phyloP scores from a whole-genome alignment of 106 monocot genomes.

The Platanthera zijinensis region DNA sequence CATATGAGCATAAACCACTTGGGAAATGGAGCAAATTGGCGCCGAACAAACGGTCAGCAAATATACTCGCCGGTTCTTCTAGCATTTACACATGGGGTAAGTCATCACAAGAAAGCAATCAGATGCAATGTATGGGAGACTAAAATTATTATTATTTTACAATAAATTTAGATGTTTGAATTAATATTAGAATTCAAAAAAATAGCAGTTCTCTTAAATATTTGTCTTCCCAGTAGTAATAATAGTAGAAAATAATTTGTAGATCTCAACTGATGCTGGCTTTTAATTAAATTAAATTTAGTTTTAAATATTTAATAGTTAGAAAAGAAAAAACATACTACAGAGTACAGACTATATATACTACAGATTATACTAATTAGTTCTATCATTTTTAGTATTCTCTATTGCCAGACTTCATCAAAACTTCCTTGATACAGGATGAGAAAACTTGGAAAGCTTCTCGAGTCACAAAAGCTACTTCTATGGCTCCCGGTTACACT shows the following conservation, averaged over 20 bases:
- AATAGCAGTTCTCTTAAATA: too few species aligned
- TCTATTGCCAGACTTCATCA: background rate
- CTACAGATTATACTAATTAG: background rate
- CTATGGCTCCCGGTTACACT: conserved; percentile 46
- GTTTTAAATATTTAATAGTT: too few species aligned
- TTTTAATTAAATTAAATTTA: too few species aligned
- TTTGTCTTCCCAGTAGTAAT: too few species aligned
- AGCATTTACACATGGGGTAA: conserved; percentile 63
- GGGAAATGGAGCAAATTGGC: conserved; percentile 66
- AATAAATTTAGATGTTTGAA: too few species aligned
- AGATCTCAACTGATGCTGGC: too few species aligned
- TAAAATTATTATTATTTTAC: too few species aligned
- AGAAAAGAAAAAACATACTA: too few species aligned
- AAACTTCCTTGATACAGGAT: conserved; percentile 21
- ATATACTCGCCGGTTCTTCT: conserved; percentile 72
- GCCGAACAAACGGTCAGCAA: conserved; percentile 71
- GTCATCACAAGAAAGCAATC: background rate
- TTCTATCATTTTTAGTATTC: background rate
- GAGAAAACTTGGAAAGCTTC: conserved; percentile 56
- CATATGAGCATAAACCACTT: conserved; percentile 42
- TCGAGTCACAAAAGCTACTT: conserved; percentile 22
- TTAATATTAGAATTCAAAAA: too few species aligned
- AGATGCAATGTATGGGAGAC: too few species aligned
- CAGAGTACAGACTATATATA: too few species aligned
- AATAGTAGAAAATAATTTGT: too few species aligned